Evolutionary conservation across 495 filamentous ascomycete genomes (phyloP).

Genomic region (Talaromyces proteolyticus): DNA sequence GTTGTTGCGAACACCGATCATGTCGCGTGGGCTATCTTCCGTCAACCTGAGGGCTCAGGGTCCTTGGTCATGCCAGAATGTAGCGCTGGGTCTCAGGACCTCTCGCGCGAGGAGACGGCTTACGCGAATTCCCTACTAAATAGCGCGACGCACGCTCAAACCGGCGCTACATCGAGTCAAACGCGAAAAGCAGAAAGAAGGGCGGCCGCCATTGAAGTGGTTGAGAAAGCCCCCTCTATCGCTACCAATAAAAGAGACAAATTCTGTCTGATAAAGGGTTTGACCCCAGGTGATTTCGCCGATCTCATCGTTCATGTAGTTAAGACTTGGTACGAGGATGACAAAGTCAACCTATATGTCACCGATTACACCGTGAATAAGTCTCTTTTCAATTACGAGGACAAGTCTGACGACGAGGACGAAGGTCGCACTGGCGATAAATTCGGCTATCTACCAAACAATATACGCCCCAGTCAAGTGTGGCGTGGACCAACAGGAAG

Average conservation of each 20-base stretch:
- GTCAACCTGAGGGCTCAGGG: conserved; percentile 18
- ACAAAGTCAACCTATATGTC: conserved; percentile 60
- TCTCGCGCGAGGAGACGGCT: conserved; percentile 20
- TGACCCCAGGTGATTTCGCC: conserved; percentile 49
- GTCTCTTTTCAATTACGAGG: conserved; percentile 51
- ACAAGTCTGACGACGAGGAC: conserved; percentile 20
- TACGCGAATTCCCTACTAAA: conserved; percentile 25
- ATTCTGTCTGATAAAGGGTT: conserved; percentile 60
- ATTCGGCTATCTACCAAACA: conserved; percentile 31
- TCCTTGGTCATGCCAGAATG: conserved; percentile 17
- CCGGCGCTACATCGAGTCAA: conserved; percentile 8
- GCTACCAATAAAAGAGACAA: conserved; percentile 33
- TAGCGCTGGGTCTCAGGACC: conserved; percentile 25
- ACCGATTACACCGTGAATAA: conserved; percentile 80
- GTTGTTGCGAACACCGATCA: conserved; percentile 22
- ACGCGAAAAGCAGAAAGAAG: conserved; percentile 1
- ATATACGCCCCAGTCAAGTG: conserved; percentile 18
- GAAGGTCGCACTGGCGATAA: conserved; percentile 40
- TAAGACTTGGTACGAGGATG: conserved; percentile 48
- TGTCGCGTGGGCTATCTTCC: conserved; percentile 34
- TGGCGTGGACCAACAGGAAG: conserved; percentile 80
- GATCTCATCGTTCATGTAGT: conserved; percentile 76
- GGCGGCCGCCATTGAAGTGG: background rate
- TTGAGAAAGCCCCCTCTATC: background rate
- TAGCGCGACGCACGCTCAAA: conserved; percentile 6